phyloP scores from a whole-genome alignment of 139 green algal genomes.

The Chlorella sp. region DNA sequence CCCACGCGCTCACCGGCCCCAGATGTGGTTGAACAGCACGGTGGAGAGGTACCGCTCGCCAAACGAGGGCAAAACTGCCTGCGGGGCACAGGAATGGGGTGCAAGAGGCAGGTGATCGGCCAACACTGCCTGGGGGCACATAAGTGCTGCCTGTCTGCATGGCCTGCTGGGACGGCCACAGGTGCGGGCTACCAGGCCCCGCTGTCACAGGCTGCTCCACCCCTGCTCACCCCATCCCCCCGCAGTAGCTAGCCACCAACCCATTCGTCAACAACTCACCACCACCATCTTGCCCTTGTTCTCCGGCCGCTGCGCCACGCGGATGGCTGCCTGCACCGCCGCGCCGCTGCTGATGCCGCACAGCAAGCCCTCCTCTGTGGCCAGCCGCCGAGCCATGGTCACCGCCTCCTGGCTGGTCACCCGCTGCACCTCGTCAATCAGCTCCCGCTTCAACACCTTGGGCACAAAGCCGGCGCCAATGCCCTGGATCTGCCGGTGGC shows the following conservation, averaged over 20 bases:
- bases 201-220: no score
- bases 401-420: conserved; percentile 87
- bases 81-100: no score
- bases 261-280: no score
- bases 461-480: conserved; percentile 94
- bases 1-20: conserved; percentile 45
- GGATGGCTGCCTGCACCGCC: conserved; percentile 79
- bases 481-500: conserved; percentile 61
- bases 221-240: no score
- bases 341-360: conserved; percentile 93
- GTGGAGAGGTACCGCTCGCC: conserved; percentile 95
- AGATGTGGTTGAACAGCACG: conserved; percentile 88
- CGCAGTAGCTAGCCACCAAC: no score
- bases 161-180: no score
- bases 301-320: conserved; percentile 78
- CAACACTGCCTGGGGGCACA: no score
- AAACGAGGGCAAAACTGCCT: conserved; percentile 89
- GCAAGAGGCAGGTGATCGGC: no score
- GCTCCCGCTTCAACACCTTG: conserved; percentile 85
- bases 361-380: conserved; percentile 92
- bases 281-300: conserved; percentile 95
- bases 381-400: conserved; percentile 86
- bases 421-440: conserved; percentile 91
- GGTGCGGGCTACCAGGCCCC: no score
- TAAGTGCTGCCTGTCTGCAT: no score